These are phyloP conservation scores for Symbiotaphrina buchneri DNA, from an alignment of 495 filamentous ascomycete species.

Conservation along the genomic window DNA sequence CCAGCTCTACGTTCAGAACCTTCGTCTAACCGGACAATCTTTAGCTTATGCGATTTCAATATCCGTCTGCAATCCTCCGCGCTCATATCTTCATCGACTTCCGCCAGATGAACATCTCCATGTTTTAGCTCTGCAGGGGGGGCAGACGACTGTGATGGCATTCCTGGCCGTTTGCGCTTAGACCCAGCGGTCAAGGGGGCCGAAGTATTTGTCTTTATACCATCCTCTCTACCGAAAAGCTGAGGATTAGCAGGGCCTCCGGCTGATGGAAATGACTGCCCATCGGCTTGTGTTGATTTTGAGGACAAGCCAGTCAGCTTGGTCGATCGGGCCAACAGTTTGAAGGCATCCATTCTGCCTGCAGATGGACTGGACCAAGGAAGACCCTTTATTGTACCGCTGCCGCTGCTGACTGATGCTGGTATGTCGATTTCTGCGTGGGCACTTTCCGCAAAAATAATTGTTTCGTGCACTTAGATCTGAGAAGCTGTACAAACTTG, in stretches of 20 bases:
- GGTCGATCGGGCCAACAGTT: conserved; percentile 27
- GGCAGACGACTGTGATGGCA: no score
- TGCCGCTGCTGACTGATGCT: no score
- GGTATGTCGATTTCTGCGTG: no score
- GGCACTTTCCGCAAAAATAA: no score
- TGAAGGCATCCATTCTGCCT: conserved; percentile 29
- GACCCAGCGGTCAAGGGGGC: conserved; percentile 7
- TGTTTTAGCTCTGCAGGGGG: no score
- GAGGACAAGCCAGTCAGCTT: no score
- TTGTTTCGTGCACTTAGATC: no score
- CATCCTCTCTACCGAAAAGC: conserved; percentile 23
- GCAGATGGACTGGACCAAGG: no score
- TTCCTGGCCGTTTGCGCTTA: conserved; percentile 16
- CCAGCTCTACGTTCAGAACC: conserved; percentile 17
- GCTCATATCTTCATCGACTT: conserved; percentile 11
- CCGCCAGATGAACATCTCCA: background rate
- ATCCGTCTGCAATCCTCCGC: conserved; percentile 50
- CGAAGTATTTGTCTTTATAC: no score
- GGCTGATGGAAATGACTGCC: conserved; percentile 18
- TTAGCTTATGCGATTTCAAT: conserved; percentile 68
- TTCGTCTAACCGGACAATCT: conserved; percentile 37
- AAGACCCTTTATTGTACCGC: no score
- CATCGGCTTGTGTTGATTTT: conserved; percentile 11
- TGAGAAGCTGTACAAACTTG: no score
- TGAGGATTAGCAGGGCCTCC: conserved; percentile 27